phyloP scores from a whole-genome alignment of 2,329 filamentous ascomycete genomes.

The Penicillium sp. region DNA sequence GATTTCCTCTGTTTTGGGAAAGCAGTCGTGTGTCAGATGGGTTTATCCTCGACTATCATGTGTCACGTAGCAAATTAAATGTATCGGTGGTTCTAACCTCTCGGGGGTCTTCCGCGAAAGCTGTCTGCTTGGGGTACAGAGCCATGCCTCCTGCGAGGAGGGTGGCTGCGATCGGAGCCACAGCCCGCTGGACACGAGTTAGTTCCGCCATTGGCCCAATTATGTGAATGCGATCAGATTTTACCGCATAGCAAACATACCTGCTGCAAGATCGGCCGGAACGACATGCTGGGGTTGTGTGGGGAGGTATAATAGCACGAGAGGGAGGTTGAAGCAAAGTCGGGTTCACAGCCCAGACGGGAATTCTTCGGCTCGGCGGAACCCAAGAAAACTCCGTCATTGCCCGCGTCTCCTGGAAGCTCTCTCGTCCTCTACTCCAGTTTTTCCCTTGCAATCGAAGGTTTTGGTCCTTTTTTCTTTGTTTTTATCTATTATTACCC shows the following conservation, averaged over 20 bases:
- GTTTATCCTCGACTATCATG: background rate
- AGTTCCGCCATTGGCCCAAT: conserved; percentile 24
- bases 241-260: conserved; percentile 25
- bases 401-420: conserved; percentile 21
- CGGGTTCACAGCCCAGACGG: conserved; percentile 28
- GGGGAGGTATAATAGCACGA: conserved; percentile 19
- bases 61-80: background rate
- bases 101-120: conserved; percentile 44
- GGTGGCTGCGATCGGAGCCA: conserved; percentile 42
- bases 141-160: conserved; percentile 43
- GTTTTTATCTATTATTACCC: background rate
- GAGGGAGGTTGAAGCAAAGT: conserved; percentile 27
- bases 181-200: conserved; percentile 36
- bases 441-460: conserved; percentile 1
- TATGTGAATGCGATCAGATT: background rate
- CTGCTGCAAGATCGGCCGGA: conserved; percentile 44
- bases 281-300: conserved; percentile 36
- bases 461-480: conserved; percentile 2
- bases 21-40: conserved; percentile 16
- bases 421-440: conserved; percentile 7
- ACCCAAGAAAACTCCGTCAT: conserved; percentile 31
- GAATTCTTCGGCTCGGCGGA: conserved; percentile 31
- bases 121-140: conserved; percentile 42
- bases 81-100: conserved; percentile 22
- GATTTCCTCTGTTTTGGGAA: conserved; percentile 39